Evolutionary conservation across 192 early-diverging fungal genomes (phyloP).

Genomic region (Gorgonomyces haynaldii): DNA sequence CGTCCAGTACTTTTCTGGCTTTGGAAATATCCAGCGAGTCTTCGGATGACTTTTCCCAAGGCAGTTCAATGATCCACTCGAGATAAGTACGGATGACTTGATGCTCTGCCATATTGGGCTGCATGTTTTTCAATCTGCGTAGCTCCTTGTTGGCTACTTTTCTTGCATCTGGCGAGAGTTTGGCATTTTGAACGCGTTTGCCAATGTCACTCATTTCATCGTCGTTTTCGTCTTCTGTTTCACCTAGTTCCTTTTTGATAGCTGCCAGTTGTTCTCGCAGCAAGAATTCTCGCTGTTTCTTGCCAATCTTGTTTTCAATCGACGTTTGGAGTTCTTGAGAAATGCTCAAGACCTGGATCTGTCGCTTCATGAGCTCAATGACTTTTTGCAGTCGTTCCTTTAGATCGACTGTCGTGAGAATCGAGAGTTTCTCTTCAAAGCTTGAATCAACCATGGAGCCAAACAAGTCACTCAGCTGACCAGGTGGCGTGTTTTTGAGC

Average conservation of each 20-base stretch:
- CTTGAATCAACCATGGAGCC: constrained; percentile 60
- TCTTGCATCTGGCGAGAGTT: constrained; percentile 50
- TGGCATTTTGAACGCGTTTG: constrained; percentile 40
- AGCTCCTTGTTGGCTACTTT: constrained; percentile 52
- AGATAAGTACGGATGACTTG: constrained; percentile 64
- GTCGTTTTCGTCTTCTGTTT: constrained; percentile 48
- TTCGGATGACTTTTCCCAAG: constrained; percentile 51
- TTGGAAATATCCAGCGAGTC: constrained; percentile 57
- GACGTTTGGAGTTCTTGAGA: constrained; percentile 60
- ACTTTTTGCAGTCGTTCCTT: constrained; percentile 45
- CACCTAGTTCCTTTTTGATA: constrained; percentile 70
- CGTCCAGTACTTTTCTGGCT: constrained; percentile 55
- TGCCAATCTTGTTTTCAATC: constrained; percentile 61
- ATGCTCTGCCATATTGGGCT: constrained; percentile 65
- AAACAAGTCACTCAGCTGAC: constrained; percentile 55
- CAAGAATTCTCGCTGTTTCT: constrained; percentile 71
- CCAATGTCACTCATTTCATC: constrained; percentile 54
- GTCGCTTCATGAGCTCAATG: constrained; percentile 53
- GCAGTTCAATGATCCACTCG: constrained; percentile 66
- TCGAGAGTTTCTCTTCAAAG: constrained; percentile 56
- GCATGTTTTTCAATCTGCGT: constrained; percentile 55
- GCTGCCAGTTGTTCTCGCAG: constrained; percentile 70
- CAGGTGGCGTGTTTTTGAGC: constrained; percentile 41
- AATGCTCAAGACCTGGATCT: constrained; percentile 69
- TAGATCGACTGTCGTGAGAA: constrained; percentile 43